Evolutionary conservation across 495 filamentous ascomycete genomes (phyloP).

Genomic region (Penicillium subrubescens): DNA sequence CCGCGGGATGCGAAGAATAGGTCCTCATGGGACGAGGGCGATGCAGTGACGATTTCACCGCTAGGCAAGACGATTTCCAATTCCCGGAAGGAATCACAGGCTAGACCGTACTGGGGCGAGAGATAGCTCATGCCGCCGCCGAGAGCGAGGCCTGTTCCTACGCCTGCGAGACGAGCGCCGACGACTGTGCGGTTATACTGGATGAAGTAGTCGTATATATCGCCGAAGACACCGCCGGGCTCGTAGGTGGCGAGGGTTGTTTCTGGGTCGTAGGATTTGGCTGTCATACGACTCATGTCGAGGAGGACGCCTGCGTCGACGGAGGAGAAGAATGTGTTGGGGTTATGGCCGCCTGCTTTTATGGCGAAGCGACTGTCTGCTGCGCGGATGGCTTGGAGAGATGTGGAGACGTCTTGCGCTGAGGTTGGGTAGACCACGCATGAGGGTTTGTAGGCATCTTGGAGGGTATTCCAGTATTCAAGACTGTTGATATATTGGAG

Average conservation of each 20-base stretch:
- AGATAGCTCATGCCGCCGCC: conserved; percentile 40
- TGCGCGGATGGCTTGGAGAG: conserved; percentile 27
- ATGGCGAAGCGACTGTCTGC: conserved; percentile 46
- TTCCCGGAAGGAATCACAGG: conserved; percentile 37
- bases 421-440: conserved; percentile 35
- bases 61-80: conserved; percentile 53
- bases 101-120: conserved; percentile 40
- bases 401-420: conserved; percentile 30
- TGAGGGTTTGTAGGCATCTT: conserved; percentile 35
- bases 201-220: conserved; percentile 35
- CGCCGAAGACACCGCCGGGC: conserved; percentile 35
- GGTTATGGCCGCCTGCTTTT: conserved; percentile 49
- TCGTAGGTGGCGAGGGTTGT: conserved; percentile 37
- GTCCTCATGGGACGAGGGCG: conserved; percentile 50
- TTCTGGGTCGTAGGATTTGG: conserved; percentile 31
- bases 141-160: conserved; percentile 36
- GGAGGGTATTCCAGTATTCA: conserved; percentile 51
- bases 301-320: conserved; percentile 46
- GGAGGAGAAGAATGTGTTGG: conserved; percentile 43
- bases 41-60: conserved; percentile 51
- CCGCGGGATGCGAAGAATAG: conserved; percentile 61
- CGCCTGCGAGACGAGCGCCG: conserved; percentile 34
- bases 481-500: conserved; percentile 20
- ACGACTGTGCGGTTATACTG: conserved; percentile 36
- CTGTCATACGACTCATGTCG: conserved; percentile 37